Percentiles rank a stretch among this genome's conserved stretches.
These are phyloP conservation scores for Lodderomyces pseudojiufengensis DNA, from an alignment of 1,139 yeast species.

Conservation along the genomic window DNA sequence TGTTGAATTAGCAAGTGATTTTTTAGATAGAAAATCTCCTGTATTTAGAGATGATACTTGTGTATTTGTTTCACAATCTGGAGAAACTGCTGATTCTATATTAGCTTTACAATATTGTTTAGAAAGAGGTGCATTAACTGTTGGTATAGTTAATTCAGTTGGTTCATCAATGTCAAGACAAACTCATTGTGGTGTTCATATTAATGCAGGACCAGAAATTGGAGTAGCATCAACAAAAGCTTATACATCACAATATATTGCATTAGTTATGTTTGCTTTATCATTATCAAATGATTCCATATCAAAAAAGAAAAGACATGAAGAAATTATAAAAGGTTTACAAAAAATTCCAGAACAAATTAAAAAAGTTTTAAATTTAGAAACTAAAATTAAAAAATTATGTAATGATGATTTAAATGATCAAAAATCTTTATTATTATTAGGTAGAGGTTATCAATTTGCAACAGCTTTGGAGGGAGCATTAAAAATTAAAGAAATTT, in stretches of 20 bases:
- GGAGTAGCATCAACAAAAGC: conserved; percentile 99
- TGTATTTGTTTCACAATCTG: conserved; percentile 96
- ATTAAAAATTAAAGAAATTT: conserved; percentile 93
- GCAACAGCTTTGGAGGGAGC: conserved; percentile 99
- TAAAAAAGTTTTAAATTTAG: conserved; percentile 68
- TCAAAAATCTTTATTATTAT: conserved; percentile 81
- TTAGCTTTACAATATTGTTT: conserved; percentile 92
- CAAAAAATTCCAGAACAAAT: conserved; percentile 84
- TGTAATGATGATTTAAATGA: conserved; percentile 70
- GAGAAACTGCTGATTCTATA: conserved; percentile 99
- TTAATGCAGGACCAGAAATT: conserved; percentile 98
- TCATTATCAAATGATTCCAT: conserved; percentile 89
- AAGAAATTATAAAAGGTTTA: conserved; percentile 83
- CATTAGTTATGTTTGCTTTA: conserved; percentile 94
- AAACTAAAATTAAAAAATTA: conserved; percentile 67
- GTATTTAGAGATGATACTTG: conserved; percentile 98
- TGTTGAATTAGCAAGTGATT: conserved; percentile 96
- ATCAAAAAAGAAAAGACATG: conserved; percentile 71
- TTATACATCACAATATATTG: conserved; percentile 96
- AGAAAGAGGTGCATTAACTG: conserved; percentile 95
- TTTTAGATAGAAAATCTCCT: conserved; percentile 91
- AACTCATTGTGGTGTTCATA: conserved; percentile 99
- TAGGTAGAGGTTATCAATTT: conserved; percentile 97
- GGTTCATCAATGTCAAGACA: conserved; percentile 95
- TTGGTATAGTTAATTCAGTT: conserved; percentile 90